Evolutionary conservation across 2,329 filamentous ascomycete species (phyloP).

Genomic region (Arthrobotrys sphaeroides): DNA sequence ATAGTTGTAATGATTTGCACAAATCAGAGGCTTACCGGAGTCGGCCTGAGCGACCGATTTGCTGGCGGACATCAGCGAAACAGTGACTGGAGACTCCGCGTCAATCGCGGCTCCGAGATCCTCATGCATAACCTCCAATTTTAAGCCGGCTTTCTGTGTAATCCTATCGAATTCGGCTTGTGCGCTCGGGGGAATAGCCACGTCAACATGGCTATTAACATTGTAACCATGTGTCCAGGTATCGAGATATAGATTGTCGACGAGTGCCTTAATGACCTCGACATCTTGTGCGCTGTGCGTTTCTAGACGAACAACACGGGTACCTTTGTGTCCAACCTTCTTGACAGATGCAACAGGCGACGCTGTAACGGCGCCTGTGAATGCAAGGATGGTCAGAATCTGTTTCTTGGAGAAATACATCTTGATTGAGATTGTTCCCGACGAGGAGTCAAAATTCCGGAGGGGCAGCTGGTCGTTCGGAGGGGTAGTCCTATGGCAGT

Average conservation of each 20-base stretch:
- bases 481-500: background rate
- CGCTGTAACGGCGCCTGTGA: conserved; percentile 38
- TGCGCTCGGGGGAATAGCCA: conserved; percentile 62
- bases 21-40: conserved; percentile 58
- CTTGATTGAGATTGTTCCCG: conserved; percentile 4
- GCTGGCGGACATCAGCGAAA: conserved; percentile 14
- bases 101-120: conserved; percentile 63
- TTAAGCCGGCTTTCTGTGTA: conserved; percentile 57
- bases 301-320: conserved; percentile 62
- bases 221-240: conserved; percentile 60
- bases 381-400: conserved; percentile 43
- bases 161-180: conserved; percentile 61
- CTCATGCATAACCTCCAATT: conserved; percentile 62
- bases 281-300: conserved; percentile 58
- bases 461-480: background rate
- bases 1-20: conserved; percentile 57
- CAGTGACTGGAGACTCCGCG: conserved; percentile 58
- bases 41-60: conserved; percentile 56
- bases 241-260: conserved; percentile 60
- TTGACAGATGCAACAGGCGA: conserved; percentile 19
- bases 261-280: conserved; percentile 59
- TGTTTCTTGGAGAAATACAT: conserved; percentile 48
- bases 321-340: conserved; percentile 62
- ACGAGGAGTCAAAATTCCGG: background rate
- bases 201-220: conserved; percentile 60